These are phyloP conservation scores for Mortierella sp. DNA, from an alignment of 371 early-diverging fungal genomes.

Conservation along the genomic window DNA sequence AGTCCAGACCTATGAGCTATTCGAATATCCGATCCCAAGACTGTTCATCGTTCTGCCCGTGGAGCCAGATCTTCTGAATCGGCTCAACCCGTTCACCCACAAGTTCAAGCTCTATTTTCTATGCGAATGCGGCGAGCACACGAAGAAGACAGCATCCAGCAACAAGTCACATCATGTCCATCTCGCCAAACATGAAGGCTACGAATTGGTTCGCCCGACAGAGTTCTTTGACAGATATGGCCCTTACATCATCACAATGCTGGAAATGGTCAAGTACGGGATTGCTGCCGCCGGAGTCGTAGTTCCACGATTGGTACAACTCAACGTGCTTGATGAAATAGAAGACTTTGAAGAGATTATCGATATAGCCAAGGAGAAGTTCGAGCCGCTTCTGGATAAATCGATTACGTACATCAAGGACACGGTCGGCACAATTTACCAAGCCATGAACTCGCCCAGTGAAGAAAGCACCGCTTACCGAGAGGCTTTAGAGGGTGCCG, in stretches of 20 bases:
- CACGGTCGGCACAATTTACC: background rate
- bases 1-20: conserved; percentile 11
- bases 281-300: conserved; percentile 8
- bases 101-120: conserved; percentile 17
- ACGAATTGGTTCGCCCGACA: conserved; percentile 11
- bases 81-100: background rate
- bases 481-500: conserved; percentile 2
- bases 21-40: conserved; percentile 22
- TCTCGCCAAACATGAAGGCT: conserved; percentile 2
- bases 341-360: background rate
- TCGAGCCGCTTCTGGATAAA: conserved; percentile 1
- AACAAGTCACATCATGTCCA: background rate
- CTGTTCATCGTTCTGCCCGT: conserved; percentile 19
- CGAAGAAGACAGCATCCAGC: background rate
- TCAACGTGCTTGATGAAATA: background rate
- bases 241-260: background rate
- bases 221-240: conserved; percentile 20
- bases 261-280: conserved; percentile 8
- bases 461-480: background rate
- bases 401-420: conserved; percentile 1
- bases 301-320: conserved; percentile 3
- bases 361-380: background rate
- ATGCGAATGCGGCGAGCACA: conserved; percentile 25
- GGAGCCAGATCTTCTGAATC: background rate
- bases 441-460: background rate